Evolutionary conservation across 805 yeast genomes (phyloP).

Genomic region (Saturnispora kantuleensis): DNA sequence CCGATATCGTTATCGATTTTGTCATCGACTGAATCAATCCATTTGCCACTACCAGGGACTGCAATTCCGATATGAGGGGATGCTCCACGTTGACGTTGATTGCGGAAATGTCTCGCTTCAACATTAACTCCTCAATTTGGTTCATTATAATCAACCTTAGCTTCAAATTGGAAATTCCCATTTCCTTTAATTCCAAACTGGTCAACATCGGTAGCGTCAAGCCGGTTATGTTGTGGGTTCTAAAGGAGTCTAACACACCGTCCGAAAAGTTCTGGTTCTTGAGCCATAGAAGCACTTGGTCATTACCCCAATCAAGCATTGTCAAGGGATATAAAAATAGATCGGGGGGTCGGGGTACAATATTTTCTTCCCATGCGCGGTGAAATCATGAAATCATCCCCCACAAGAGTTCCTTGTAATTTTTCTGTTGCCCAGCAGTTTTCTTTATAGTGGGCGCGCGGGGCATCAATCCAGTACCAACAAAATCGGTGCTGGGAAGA

Average conservation of each 20-base stretch:
- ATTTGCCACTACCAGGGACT: slow-evolving; percentile 19
- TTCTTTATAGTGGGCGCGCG: too few species aligned
- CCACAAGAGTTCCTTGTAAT: too few species aligned
- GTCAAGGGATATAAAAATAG: slow-evolving; percentile 36
- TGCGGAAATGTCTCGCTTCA: slow-evolving; percentile 21
- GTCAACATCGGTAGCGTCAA: slow-evolving; percentile 59
- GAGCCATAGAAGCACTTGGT: slow-evolving; percentile 25
- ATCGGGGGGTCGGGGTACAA: background rate
- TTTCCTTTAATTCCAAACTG: slow-evolving; percentile 61
- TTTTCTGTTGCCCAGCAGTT: too few species aligned
- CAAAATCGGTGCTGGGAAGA: too few species aligned
- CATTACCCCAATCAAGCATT: slow-evolving; percentile 23
- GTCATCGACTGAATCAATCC: slow-evolving; percentile 17
- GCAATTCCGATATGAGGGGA: slow-evolving; percentile 20
- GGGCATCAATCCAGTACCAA: too few species aligned
- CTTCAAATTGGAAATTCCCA: slow-evolving; percentile 49
- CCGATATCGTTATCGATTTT: slow-evolving; percentile 16
- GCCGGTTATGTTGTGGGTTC: slow-evolving; percentile 60
- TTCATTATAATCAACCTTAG: slow-evolving; percentile 52
- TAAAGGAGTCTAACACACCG: slow-evolving; percentile 29
- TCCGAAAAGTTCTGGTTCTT: slow-evolving; percentile 18
- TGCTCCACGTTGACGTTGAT: slow-evolving; percentile 15
- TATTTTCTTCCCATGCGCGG: too few species aligned
- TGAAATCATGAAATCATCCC: too few species aligned
- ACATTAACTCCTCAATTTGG: slow-evolving; percentile 44